These are phyloP conservation scores for Phytophthora aleatoria DNA, from an alignment of 352 stramenopile species.

Conservation along the genomic window DNA sequence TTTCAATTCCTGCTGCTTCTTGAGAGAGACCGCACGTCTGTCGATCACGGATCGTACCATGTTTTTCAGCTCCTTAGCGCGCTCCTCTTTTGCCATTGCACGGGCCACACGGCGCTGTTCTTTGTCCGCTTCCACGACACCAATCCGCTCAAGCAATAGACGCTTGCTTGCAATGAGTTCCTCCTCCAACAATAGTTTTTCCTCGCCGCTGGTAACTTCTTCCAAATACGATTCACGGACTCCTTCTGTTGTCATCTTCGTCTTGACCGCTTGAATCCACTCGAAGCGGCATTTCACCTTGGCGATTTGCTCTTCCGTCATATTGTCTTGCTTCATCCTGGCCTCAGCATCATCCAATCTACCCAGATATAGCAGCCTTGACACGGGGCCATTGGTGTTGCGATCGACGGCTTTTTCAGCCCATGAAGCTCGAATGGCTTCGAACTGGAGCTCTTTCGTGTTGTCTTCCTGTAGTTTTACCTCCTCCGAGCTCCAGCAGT, in stretches of 20 bases:
- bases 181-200: conserved; percentile 27
- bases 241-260: conserved; percentile 14
- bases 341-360: conserved; percentile 45
- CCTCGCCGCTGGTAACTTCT: conserved; percentile 10
- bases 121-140: conserved; percentile 25
- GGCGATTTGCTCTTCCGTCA: conserved; percentile 52
- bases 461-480: conserved; percentile 67
- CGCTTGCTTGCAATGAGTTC: conserved; percentile 40
- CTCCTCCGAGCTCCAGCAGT: conserved; percentile 65
- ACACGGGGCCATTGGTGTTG: conserved; percentile 58
- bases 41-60: conserved; percentile 41
- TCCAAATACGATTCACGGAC: conserved; percentile 20
- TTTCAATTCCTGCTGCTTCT: conserved; percentile 38
- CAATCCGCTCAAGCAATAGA: conserved; percentile 38
- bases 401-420: conserved; percentile 57
- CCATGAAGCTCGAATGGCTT: conserved; percentile 58
- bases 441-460: conserved; percentile 53
- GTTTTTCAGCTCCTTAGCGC: conserved; percentile 35
- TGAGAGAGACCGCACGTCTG: conserved; percentile 39
- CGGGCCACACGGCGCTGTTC: conserved; percentile 36
- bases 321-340: conserved; percentile 41
- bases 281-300: conserved; percentile 47
- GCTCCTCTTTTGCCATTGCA: conserved; percentile 40
- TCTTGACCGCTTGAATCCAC: conserved; percentile 37
- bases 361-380: conserved; percentile 52